A percentile compares a stretch with the other conserved stretches of the same genome.
Evolutionary conservation across 306 rosid species (phyloP).

Genomic region (Ormosia emarginata): DNA sequence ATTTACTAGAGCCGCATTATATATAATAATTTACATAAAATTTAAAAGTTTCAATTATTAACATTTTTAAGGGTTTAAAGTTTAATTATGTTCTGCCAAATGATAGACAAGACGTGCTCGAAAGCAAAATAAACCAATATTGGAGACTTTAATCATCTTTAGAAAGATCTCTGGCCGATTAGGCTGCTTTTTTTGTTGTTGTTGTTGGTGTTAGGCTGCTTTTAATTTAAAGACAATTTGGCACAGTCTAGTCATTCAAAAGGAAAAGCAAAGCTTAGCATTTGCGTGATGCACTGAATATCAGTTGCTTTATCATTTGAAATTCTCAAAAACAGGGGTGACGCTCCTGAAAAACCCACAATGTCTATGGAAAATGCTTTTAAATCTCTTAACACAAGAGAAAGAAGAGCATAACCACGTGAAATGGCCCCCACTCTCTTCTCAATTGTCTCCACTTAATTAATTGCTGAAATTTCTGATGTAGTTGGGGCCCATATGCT

Average conservation of each 20-base stretch:
- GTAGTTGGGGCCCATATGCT: slow-evolving; percentile 17
- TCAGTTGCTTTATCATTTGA: slow-evolving; percentile 16
- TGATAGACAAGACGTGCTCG: slow-evolving; percentile 26
- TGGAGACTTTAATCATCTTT: slow-evolving; percentile 15
- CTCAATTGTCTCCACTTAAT: slow-evolving; percentile 38
- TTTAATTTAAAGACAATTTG: slow-evolving; percentile 19
- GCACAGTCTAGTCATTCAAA: slow-evolving; percentile 17
- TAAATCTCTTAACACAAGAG: not conserved
- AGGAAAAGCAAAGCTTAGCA: slow-evolving; percentile 10
- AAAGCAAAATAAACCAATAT: slow-evolving; percentile 12
- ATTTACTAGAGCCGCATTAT: not conserved
- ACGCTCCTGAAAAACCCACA: not conserved
- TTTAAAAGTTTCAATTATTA: not conserved
- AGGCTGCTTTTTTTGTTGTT: too few species aligned
- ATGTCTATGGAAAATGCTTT: slow-evolving; percentile 27
- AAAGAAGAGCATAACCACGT: slow-evolving; percentile 39
- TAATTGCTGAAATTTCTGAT: slow-evolving; percentile 29
- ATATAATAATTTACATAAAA: not conserved
- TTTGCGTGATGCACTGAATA: slow-evolving; percentile 33
- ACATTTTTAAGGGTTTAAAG: not conserved
- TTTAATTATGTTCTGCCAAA: not conserved
- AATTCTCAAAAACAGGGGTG: slow-evolving; percentile 6
- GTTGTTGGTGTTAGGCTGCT: too few species aligned
- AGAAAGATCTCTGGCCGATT: not conserved
- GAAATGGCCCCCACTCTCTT: slow-evolving; percentile 47